A percentile compares a stretch with the other conserved stretches of the same genome.
These are phyloP conservation scores for Fusarium camptoceras DNA, from an alignment of 2,329 filamentous ascomycete species.

Conservation along the genomic window DNA sequence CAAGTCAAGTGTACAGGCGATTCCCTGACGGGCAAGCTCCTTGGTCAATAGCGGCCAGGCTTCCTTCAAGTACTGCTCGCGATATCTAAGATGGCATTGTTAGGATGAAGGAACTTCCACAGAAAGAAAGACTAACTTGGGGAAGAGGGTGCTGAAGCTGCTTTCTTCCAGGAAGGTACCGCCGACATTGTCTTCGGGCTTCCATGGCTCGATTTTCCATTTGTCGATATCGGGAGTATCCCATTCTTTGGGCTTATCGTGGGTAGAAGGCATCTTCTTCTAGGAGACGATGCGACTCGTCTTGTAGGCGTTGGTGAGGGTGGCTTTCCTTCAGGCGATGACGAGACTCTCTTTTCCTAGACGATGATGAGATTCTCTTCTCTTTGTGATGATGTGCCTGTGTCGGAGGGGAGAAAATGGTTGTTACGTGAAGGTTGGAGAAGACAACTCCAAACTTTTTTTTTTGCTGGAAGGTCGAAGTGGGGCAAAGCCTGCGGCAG, in stretches of 20 bases:
- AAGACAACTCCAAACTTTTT: slow-evolving; percentile 38
- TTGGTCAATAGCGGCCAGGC: slow-evolving; percentile 89
- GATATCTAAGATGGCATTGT: background rate
- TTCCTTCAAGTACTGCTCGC: slow-evolving; percentile 67
- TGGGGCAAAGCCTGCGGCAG: background rate
- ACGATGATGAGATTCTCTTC: background rate
- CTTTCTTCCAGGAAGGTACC: slow-evolving; percentile 94
- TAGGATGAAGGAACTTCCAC: background rate
- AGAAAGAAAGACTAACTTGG: slow-evolving; percentile 49
- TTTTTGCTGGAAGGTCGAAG: slow-evolving; percentile 28
- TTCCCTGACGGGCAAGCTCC: slow-evolving; percentile 85
- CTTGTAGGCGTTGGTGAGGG: too few species aligned
- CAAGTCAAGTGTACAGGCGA: slow-evolving; percentile 92
- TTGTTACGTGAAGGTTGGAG: background rate
- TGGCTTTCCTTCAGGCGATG: background rate
- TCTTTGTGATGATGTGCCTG: background rate
- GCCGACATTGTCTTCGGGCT: slow-evolving; percentile 82
- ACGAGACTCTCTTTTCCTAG: background rate
- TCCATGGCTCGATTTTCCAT: slow-evolving; percentile 93
- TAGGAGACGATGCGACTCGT: too few species aligned
- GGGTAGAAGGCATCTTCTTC: slow-evolving; percentile 80
- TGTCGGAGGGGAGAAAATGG: background rate
- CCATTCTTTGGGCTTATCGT: slow-evolving; percentile 93
- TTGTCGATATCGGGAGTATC: slow-evolving; percentile 93
- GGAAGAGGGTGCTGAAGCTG: slow-evolving; percentile 87